phyloP scores from a whole-genome alignment of 2,329 filamentous ascomycete species.

The Zasmidium angulare region DNA sequence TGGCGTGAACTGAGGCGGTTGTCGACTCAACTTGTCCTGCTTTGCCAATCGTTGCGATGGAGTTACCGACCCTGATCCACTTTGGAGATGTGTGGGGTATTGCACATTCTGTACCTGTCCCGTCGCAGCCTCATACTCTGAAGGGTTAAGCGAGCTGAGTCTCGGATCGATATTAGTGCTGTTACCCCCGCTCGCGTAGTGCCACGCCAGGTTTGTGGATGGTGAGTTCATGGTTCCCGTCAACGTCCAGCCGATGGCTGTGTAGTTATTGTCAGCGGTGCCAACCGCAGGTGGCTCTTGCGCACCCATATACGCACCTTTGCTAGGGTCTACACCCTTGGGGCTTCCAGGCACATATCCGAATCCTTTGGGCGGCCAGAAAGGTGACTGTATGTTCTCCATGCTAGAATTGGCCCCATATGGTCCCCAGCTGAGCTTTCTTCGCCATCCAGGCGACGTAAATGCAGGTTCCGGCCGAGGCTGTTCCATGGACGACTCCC shows the following conservation, averaged over 20 bases:
- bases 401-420: constrained; percentile 31
- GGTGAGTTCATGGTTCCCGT: constrained; percentile 84
- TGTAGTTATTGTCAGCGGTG: constrained; percentile 5
- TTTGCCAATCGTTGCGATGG: constrained; percentile 9
- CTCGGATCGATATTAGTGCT: constrained; percentile 16
- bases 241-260: constrained; percentile 79
- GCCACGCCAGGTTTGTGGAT: constrained; percentile 76
- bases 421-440: constrained; percentile 46
- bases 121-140: constrained; percentile 12
- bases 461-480: constrained; percentile 50
- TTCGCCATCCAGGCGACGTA: constrained; percentile 52
- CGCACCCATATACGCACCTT: constrained; percentile 41
- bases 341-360: constrained; percentile 44
- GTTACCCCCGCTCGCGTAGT: constrained; percentile 62
- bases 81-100: constrained; percentile 10
- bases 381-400: constrained; percentile 18
- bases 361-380: constrained; percentile 23
- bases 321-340: constrained; percentile 49
- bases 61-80: not conserved
- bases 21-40: constrained; percentile 5
- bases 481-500: constrained; percentile 65
- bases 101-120: constrained; percentile 10
- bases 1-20: constrained; percentile 9
- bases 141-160: constrained; percentile 16
- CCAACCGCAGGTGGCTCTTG: constrained; percentile 8